Evolutionary conservation across 768 basidiomycete genomes (phyloP), one percentile per base, ranked within the genome.

Genomic region (Pleurotus cornucopiae): DNA sequence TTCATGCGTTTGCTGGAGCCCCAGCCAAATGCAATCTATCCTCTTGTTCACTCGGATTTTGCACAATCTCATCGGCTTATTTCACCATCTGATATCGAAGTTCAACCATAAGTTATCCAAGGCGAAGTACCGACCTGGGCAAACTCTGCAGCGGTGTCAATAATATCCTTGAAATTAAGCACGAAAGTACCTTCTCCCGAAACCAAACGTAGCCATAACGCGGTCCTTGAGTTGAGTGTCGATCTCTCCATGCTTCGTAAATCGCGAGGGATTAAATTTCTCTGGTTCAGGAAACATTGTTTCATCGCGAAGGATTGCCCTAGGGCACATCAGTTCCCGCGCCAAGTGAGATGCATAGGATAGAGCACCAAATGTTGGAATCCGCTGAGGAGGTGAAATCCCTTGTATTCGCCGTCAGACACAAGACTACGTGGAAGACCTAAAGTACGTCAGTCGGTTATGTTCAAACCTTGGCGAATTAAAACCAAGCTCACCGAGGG

Each of bases 201-300:
- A 54, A 21, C 52, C 52, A 26, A 54, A 54, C 4, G 39, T 39
- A 14, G n/a, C 18, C 14, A 20, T 16, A 21, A 30, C 39, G 9
- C 16, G 12, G 6, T 54, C 52, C 4, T n/a, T 54, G 18, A 54
- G 38, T 30, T 40, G 38, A 38, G 39, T 6, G 52, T 62, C 48
- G 7, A 60, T 12, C 30, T 62, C 38, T n/a, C 62, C 62, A 49
- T 63, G 49, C 54, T 57, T 54, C 37, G 64, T 46, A 47, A 61
- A 66, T 25, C 64, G 47, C 26, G 62, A 61, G 11, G 64, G 62
- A 12, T 59, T 61, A 49, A 65, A 60, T 20, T 46, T 46, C n/a
- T 54, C 44, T n/a, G 64, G 64, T 5, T 65, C 61, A 13, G 58
- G 64, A 23, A 58, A 65, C 6, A 44, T 20, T 5, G 16, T 41